Percentiles rank a stretch among this genome's conserved stretches.
Conservation (phyloP, 2,329 filamentous ascomycete genomes). For the Myriangium duriaei region DNA sequence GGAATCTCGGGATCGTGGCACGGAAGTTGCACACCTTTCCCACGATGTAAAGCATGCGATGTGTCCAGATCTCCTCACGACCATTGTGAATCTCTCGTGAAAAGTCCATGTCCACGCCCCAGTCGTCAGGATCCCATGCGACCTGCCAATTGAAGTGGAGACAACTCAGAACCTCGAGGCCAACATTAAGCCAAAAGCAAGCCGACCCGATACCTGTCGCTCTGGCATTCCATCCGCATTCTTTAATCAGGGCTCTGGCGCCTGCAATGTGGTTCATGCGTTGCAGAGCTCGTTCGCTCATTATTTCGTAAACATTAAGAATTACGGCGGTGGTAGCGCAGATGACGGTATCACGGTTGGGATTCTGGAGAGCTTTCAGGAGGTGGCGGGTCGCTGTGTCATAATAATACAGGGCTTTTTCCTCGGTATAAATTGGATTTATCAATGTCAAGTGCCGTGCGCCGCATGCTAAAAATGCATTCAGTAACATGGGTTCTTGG, state of each 20-base stretch:
- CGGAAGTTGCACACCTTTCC: constrained; percentile 81
- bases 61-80: constrained; percentile 73
- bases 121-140: constrained; percentile 80
- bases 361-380: constrained; percentile 65
- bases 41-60: constrained; percentile 77
- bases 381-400: constrained; percentile 72
- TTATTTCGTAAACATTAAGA: constrained; percentile 84
- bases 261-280: constrained; percentile 86
- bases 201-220: constrained; percentile 69
- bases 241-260: constrained; percentile 72
- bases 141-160: constrained; percentile 77
- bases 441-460: constrained; percentile 66
- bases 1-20: constrained; percentile 51
- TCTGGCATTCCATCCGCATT: constrained; percentile 76
- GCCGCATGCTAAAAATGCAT: constrained; percentile 80
- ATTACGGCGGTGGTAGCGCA: constrained; percentile 81
- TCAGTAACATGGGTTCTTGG: constrained; percentile 74
- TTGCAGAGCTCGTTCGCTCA: constrained; percentile 67
- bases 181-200: constrained; percentile 90
- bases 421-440: constrained; percentile 57
- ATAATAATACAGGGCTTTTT: constrained; percentile 72
- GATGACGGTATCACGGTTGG: constrained; percentile 68
- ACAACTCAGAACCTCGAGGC: constrained; percentile 80
- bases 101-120: constrained; percentile 75
- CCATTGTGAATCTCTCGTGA: constrained; percentile 43